Conservation (phyloP, 1,284 basidiomycete genomes). For the Peniophora sp. region DNA sequence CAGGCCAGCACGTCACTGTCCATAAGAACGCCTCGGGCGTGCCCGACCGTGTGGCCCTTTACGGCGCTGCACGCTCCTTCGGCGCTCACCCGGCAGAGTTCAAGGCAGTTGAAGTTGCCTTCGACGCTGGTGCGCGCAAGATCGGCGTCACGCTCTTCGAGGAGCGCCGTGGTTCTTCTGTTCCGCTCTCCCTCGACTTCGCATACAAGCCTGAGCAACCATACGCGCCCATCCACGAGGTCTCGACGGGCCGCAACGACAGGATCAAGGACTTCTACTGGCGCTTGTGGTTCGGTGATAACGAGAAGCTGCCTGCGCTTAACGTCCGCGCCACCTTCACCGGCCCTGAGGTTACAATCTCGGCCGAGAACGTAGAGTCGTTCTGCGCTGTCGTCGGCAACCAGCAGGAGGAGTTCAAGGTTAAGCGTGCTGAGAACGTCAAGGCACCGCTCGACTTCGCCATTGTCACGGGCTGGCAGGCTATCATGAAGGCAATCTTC, state of each 20-base stretch:
- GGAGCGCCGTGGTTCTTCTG: slow-evolving; percentile 68
- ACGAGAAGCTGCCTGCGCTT: slow-evolving; percentile 67
- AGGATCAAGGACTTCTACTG: slow-evolving; percentile 97
- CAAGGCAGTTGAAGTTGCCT: slow-evolving; percentile 79
- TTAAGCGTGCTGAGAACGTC: slow-evolving; percentile 57
- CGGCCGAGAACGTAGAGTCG: slow-evolving; percentile 69
- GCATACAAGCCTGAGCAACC: slow-evolving; percentile 84
- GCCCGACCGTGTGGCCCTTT: slow-evolving; percentile 54
- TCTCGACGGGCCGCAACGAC: slow-evolving; percentile 77
- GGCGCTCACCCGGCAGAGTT: slow-evolving; percentile 70
- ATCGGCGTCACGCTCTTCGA: slow-evolving; percentile 83
- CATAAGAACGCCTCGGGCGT: slow-evolving; percentile 33
- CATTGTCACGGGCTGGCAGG: slow-evolving; percentile 77
- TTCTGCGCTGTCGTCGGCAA: slow-evolving; percentile 96
- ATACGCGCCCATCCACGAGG: slow-evolving; percentile 90
- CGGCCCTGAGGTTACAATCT: slow-evolving; percentile 78
- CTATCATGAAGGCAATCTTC: slow-evolving; percentile 97
- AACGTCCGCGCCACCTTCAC: slow-evolving; percentile 74
- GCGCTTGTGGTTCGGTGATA: slow-evolving; percentile 92
- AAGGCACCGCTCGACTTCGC: slow-evolving; percentile 98
- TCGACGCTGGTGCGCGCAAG: slow-evolving; percentile 39
- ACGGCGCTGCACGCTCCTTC: slow-evolving; percentile 76
- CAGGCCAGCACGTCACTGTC: slow-evolving; percentile 71
- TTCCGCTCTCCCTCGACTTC: slow-evolving; percentile 83
- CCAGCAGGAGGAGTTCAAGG: slow-evolving; percentile 86